These are phyloP conservation scores for Thamnidium elegans DNA, from an alignment of 192 early-diverging fungal species.

Conservation along the genomic window DNA sequence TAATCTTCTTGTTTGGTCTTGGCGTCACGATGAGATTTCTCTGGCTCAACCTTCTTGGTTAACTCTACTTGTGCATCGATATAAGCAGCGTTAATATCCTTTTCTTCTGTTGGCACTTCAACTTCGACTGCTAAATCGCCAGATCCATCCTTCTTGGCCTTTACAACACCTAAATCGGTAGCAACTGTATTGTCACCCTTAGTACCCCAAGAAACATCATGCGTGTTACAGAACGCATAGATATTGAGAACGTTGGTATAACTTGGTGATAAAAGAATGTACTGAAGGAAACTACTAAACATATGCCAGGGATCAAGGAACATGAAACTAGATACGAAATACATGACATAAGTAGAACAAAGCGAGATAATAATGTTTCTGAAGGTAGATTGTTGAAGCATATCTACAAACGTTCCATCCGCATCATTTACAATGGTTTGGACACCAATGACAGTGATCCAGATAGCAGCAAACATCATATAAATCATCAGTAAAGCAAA, in stretches of 20 bases:
- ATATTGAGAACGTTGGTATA: constrained; percentile 79
- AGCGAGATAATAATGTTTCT: constrained; percentile 63
- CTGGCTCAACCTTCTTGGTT: constrained; percentile 40
- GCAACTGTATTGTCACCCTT: constrained; percentile 79
- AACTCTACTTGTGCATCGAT: constrained; percentile 67
- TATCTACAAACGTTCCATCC: constrained; percentile 54
- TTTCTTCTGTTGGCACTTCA: constrained; percentile 71
- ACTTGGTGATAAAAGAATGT: constrained; percentile 70
- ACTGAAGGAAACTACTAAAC: constrained; percentile 71
- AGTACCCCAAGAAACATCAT: constrained; percentile 80
- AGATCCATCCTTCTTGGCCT: constrained; percentile 64
- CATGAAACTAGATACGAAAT: constrained; percentile 59
- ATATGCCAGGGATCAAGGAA: constrained; percentile 80
- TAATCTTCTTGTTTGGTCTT: constrained; percentile 77
- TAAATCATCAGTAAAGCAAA: constrained; percentile 88
- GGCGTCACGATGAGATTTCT: constrained; percentile 56
- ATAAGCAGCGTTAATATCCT: constrained; percentile 81
- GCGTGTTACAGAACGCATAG: constrained; percentile 54
- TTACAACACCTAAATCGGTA: constrained; percentile 78
- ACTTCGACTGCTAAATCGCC: constrained; percentile 72
- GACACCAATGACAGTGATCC: constrained; percentile 60
- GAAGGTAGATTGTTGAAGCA: constrained; percentile 69
- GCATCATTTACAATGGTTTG: constrained; percentile 48
- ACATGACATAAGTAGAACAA: constrained; percentile 65
- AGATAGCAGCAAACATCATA: constrained; percentile 80